A percentile compares a stretch with the other conserved stretches of the same genome.
phyloP scores from a whole-genome alignment of 139 green algal species.

The Chlorella sp. region DNA sequence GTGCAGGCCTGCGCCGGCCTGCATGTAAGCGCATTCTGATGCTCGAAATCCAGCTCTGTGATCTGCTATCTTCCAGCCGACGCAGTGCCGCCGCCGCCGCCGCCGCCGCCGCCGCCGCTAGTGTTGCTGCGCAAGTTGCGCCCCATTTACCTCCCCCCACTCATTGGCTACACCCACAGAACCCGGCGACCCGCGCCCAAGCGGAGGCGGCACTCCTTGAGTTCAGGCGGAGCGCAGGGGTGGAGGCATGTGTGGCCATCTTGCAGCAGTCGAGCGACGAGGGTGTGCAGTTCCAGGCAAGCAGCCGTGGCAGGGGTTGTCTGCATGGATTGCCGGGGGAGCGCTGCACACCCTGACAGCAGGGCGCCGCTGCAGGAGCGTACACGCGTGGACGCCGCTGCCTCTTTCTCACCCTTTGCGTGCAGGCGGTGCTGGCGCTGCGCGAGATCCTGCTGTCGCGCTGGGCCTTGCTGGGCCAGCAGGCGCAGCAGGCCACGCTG shows the following conservation, averaged over 20 bases:
- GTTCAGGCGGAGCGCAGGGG: constrained; percentile 52
- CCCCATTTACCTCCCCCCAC: not conserved
- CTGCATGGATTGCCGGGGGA: not conserved
- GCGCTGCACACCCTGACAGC: not conserved
- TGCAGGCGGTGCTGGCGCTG: constrained; percentile 70
- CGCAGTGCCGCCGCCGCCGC: not conserved
- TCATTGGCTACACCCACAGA: no score
- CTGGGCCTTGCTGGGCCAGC: constrained; percentile 49
- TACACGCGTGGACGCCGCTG: not conserved
- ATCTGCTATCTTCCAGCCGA: not conserved
- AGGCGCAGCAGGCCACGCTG: constrained; percentile 36
- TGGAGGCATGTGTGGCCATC: constrained; percentile 65
- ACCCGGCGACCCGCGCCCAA: constrained; percentile 21
- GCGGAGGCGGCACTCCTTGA: constrained; percentile 63
- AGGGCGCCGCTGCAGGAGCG: not conserved
- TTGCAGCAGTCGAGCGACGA: constrained; percentile 48
- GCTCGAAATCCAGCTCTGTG: no score
- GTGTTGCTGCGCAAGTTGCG: not conserved
- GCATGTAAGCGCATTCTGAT: not conserved
- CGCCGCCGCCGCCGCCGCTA: not conserved
- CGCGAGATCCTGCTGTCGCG: constrained; percentile 64
- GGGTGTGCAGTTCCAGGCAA: constrained; percentile 49
- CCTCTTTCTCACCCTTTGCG: not conserved
- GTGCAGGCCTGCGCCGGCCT: not conserved
- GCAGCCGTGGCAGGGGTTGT: not conserved